phyloP scores from a whole-genome alignment of 768 basidiomycete genomes.

The Phylloporus sp. region DNA sequence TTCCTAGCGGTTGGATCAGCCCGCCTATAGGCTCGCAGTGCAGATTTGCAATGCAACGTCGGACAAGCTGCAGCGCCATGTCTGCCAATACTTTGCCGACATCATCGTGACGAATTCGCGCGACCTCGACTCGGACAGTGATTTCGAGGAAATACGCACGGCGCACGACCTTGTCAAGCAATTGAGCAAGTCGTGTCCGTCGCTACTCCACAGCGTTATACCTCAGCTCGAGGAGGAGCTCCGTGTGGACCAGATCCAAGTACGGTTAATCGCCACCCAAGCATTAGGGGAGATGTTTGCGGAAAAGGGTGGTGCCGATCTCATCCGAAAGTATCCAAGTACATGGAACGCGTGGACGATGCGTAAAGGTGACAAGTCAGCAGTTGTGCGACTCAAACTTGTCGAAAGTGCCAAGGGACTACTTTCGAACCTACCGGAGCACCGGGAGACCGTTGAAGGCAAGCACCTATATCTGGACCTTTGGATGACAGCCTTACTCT shows the following conservation, averaged over 20 bases:
- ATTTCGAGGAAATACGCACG: slow-evolving; percentile 62
- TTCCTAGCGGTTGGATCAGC: slow-evolving; percentile 60
- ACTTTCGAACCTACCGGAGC: slow-evolving; percentile 61
- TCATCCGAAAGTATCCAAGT: slow-evolving; percentile 73
- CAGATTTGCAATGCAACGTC: slow-evolving; percentile 80
- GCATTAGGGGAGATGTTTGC: slow-evolving; percentile 90
- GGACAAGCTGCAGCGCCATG: slow-evolving; percentile 84
- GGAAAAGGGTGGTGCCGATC: slow-evolving; percentile 67
- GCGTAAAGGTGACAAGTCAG: slow-evolving; percentile 71
- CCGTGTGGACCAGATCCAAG: slow-evolving; percentile 63
- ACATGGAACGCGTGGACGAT: slow-evolving; percentile 86
- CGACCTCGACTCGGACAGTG: slow-evolving; percentile 52
- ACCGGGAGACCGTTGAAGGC: slow-evolving; percentile 73
- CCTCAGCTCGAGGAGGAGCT: slow-evolving; percentile 92
- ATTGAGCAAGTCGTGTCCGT: slow-evolving; percentile 75
- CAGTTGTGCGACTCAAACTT: slow-evolving; percentile 70
- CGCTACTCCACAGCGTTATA: slow-evolving; percentile 83
- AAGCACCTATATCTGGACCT: slow-evolving; percentile 17
- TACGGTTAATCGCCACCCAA: slow-evolving; percentile 80
- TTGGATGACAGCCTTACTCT: slow-evolving; percentile 1
- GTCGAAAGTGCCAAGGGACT: slow-evolving; percentile 67
- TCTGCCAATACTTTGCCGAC: slow-evolving; percentile 91
- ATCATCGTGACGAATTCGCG: slow-evolving; percentile 62
- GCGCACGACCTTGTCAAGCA: slow-evolving; percentile 86
- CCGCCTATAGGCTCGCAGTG: slow-evolving; percentile 77